Percentiles rank a stretch among this genome's conserved stretches.
These are phyloP conservation scores for Puccinia polysora DNA, from an alignment of 1,284 basidiomycete genomes.

Conservation along the genomic window DNA sequence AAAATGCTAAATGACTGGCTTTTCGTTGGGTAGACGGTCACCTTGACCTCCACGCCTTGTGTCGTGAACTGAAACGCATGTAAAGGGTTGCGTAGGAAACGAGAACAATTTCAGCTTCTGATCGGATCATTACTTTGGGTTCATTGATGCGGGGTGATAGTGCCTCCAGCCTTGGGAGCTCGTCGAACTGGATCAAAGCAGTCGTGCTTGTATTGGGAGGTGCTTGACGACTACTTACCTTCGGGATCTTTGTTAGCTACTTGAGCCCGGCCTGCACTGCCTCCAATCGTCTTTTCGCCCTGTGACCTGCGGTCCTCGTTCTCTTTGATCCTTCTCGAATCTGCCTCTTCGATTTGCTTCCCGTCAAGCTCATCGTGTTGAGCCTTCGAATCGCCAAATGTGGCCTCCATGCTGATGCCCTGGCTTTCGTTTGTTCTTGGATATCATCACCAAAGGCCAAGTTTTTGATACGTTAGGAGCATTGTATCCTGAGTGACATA, in stretches of 20 bases:
- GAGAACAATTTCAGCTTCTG: neutral
- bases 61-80: constrained; percentile 12
- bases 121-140: too few relatives aligned
- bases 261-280: constrained; percentile 27
- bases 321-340: constrained; percentile 4
- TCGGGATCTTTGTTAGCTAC: constrained; percentile 36
- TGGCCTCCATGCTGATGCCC: constrained; percentile 28
- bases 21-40: constrained; percentile 28
- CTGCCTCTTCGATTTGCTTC: neutral
- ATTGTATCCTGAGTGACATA: too few relatives aligned
- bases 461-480: too few relatives aligned
- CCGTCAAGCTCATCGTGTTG: neutral
- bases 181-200: too few relatives aligned
- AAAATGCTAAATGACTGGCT: constrained; percentile 12
- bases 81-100: neutral
- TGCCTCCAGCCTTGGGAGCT: too few relatives aligned
- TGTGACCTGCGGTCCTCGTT: constrained; percentile 4
- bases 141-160: too few relatives aligned
- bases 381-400: constrained; percentile 9
- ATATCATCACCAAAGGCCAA: too few relatives aligned
- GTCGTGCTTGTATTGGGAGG: neutral
- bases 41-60: constrained; percentile 23
- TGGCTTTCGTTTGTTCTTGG: too few relatives aligned
- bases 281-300: constrained; percentile 25
- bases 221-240: constrained; percentile 1